Evolutionary conservation across 148 eudicot genomes (phyloP), one percentile per base, ranked within the genome.

Genomic region (Simmondsia chinensis): DNA sequence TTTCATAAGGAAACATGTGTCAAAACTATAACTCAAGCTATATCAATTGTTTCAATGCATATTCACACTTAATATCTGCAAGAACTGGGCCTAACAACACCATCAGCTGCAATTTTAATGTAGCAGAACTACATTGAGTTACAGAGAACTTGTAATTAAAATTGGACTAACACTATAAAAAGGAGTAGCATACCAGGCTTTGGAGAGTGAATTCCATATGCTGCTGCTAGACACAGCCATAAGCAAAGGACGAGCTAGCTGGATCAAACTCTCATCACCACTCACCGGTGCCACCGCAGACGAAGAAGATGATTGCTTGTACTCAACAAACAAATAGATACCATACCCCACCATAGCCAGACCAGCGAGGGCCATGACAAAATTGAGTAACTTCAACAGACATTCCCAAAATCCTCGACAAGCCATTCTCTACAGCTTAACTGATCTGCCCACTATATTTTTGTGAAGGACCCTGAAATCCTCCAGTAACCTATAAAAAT

Each of bases 341-440:
- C 95, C 97, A 52, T 82, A 91, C 0, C 88, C 97, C 56, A 91
- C 71, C 68, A 85, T 76, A 0, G 95, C 86, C 59, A 91, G 38
- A 49, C 95, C 97, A 20, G 59, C 70, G 38, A 91, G 67, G 27
- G 79, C 79, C 69, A 91, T 52, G 54, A 91, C 51, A 51, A 91
- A 74, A 63, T 91, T 91, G 14, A 91, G 54, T 19, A 85, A 58
- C 80, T 82, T 91, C 70, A 91, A 45, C 27, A 91, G 6, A 54
- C 95, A 91, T 54, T 86, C 94, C 72, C 72, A 68, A 62, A 62
- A 91, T 36, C 97, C 95, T 33, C 66, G 80, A 42, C 95, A 91
- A 43, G 83, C 94, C 97, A 91, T 91, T 37, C 63, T 21, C 9
- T 39, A 17, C 24, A 6, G 29, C 18, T 37, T 17, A 29, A 18